These are phyloP conservation scores for Incumbomyces delicatus DNA, from an alignment of 2,329 filamentous ascomycete genomes.

Conservation along the genomic window DNA sequence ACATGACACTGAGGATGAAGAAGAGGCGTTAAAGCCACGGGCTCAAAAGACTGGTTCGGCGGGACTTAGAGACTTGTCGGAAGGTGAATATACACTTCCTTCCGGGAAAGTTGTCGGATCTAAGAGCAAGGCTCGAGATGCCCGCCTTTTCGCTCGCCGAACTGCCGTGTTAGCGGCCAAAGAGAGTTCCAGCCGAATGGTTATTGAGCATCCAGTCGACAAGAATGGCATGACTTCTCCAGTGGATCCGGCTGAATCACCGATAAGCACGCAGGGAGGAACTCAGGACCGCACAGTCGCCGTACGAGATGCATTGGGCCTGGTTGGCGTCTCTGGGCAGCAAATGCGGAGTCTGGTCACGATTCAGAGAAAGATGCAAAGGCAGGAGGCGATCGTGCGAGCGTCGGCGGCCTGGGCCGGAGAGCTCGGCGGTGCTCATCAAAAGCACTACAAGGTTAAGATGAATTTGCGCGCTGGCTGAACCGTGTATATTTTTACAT, in stretches of 20 bases:
- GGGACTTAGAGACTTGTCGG: slow-evolving; percentile 6
- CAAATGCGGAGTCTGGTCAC: slow-evolving; percentile 7
- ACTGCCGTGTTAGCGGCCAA: not conserved
- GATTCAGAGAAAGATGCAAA: slow-evolving; percentile 8
- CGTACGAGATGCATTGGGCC: slow-evolving; percentile 4
- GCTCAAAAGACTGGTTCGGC: slow-evolving; percentile 1
- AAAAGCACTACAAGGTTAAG: slow-evolving; percentile 9
- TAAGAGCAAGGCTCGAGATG: slow-evolving; percentile 7
- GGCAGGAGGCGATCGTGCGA: slow-evolving; percentile 7
- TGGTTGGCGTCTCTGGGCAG: slow-evolving; percentile 7
- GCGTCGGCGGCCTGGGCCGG: slow-evolving; percentile 5
- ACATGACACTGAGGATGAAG: slow-evolving; percentile 6
- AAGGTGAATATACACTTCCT: slow-evolving; percentile 8
- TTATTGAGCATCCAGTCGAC: slow-evolving; percentile 1
- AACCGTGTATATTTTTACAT: slow-evolving; percentile 3
- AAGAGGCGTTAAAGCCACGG: slow-evolving; percentile 3
- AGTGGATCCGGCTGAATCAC: slow-evolving; percentile 2
- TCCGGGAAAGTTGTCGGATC: slow-evolving; percentile 8
- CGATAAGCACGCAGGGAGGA: slow-evolving; percentile 1
- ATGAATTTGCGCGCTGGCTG: slow-evolving; percentile 9
- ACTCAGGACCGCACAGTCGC: slow-evolving; percentile 5
- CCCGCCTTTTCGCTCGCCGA: slow-evolving; percentile 7
- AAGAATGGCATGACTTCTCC: not conserved
- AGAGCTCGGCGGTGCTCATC: slow-evolving; percentile 4
- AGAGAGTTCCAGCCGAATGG: slow-evolving; percentile 8